Conservation (phyloP, 2,329 filamentous ascomycete species). For the Albophoma yamanashiensis region DNA sequence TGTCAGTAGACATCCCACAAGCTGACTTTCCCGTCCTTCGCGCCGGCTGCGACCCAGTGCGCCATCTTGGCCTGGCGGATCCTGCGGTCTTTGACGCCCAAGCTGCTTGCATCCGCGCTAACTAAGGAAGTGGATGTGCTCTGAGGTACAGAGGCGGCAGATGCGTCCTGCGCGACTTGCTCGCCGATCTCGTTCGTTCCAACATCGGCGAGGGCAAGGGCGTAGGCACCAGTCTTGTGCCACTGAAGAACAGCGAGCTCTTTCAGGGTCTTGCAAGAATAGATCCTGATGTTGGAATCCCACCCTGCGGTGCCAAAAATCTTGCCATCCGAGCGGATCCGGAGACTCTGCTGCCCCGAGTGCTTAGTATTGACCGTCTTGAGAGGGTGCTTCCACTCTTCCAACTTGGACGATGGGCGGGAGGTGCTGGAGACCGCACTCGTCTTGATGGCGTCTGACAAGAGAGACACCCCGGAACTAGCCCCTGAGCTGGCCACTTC, state of each 20-base stretch:
- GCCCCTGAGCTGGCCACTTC: slow-evolving; percentile 6
- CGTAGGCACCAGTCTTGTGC: slow-evolving; percentile 83
- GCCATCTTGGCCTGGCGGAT: slow-evolving; percentile 53
- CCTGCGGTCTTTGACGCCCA: slow-evolving; percentile 50
- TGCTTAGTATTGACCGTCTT: slow-evolving; percentile 70
- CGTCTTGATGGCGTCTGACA: slow-evolving; percentile 12
- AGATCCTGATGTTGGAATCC: slow-evolving; percentile 75
- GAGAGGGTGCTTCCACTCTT: slow-evolving; percentile 35
- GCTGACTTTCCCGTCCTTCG: slow-evolving; percentile 91
- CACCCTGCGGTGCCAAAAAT: slow-evolving; percentile 88
- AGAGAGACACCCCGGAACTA: slow-evolving; percentile 7
- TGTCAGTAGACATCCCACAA: slow-evolving; percentile 84
- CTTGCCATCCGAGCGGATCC: slow-evolving; percentile 66
- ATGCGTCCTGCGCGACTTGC: neutral
- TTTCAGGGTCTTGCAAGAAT: slow-evolving; percentile 68
- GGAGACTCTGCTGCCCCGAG: slow-evolving; percentile 75
- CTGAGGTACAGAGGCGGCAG: neutral
- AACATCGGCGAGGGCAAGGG: slow-evolving; percentile 57
- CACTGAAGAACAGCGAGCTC: slow-evolving; percentile 90
- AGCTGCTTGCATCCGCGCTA: neutral
- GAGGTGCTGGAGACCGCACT: neutral
- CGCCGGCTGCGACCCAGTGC: slow-evolving; percentile 84
- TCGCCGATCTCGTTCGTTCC: neutral
- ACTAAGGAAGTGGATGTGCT: neutral
- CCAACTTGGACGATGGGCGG: slow-evolving; percentile 6